Percentiles rank a stretch among this genome's conserved stretches.
Evolutionary conservation across 1,284 basidiomycete genomes (phyloP).

Genomic region (Somion occarium): DNA sequence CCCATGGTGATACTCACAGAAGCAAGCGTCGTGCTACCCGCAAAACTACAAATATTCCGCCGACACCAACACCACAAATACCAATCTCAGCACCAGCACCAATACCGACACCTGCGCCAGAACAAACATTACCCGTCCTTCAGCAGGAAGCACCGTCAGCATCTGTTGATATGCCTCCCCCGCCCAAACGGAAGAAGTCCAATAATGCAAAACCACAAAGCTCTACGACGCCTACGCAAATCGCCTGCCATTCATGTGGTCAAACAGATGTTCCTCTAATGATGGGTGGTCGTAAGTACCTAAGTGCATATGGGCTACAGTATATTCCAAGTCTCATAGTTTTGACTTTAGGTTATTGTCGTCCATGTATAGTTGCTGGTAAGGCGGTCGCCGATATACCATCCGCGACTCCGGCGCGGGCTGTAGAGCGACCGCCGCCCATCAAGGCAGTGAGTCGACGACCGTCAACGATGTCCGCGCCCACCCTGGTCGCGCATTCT

Average conservation of each 20-base stretch:
- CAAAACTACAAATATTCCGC: not conserved
- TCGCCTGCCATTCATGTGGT: constrained; percentile 56
- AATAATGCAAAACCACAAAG: not conserved
- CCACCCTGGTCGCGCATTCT: not conserved
- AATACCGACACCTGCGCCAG: constrained; percentile 4
- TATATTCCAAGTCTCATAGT: not conserved
- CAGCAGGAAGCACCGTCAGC: not conserved
- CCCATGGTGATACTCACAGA: constrained; percentile 19
- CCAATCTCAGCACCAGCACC: not conserved
- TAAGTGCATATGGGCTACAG: not conserved
- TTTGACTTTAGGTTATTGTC: constrained; percentile 26
- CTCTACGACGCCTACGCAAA: constrained; percentile 25
- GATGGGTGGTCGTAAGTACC: constrained; percentile 61
- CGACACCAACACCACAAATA: not conserved
- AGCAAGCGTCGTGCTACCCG: constrained; percentile 2
- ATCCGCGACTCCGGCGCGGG: not conserved
- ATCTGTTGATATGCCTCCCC: not conserved
- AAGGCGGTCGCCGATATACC: constrained; percentile 17
- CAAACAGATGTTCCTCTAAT: constrained; percentile 67
- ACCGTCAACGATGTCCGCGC: not conserved
- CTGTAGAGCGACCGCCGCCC: not conserved
- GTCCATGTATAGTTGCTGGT: constrained; percentile 53
- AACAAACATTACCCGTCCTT: not conserved
- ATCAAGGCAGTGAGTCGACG: not conserved
- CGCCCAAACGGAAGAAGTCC: constrained; percentile 18